These are phyloP conservation scores for barrel medic (Medicago truncatula) DNA, from an alignment of 306 rosid genomes.

Conservation along the genomic window DNA sequence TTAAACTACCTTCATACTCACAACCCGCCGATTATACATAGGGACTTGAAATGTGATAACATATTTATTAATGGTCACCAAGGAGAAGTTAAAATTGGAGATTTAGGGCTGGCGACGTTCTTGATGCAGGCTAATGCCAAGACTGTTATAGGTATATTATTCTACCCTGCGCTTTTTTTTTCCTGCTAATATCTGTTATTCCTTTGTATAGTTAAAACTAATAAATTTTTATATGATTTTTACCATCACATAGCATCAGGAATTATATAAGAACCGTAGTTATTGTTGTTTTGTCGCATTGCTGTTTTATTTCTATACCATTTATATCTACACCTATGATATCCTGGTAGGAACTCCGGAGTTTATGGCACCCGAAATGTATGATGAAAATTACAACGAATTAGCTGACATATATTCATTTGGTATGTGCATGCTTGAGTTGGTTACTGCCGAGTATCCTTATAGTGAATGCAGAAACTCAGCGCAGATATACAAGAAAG, in stretches of 20 bases:
- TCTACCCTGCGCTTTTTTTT: neutral
- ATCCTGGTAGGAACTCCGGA: slow-evolving; percentile 57
- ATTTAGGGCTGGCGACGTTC: slow-evolving; percentile 57
- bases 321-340: slow-evolving; percentile 17
- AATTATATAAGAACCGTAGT: neutral
- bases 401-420: slow-evolving; percentile 61
- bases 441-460: slow-evolving; percentile 58
- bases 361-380: slow-evolving; percentile 64
- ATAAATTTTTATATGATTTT: neutral
- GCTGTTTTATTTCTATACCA: slow-evolving; percentile 4
- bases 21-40: slow-evolving; percentile 56
- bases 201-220: slow-evolving; percentile 9
- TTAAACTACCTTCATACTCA: slow-evolving; percentile 54
- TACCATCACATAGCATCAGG: slow-evolving; percentile 19
- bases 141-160: slow-evolving; percentile 54
- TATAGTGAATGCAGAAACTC: slow-evolving; percentile 62
- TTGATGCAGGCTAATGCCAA: slow-evolving; percentile 52
- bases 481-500: slow-evolving; percentile 62
- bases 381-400: slow-evolving; percentile 60
- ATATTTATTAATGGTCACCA: slow-evolving; percentile 63
- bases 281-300: neutral
- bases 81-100: slow-evolving; percentile 63
- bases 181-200: neutral
- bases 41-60: slow-evolving; percentile 62
- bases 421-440: slow-evolving; percentile 64